Base-by-base conservation (phyloP, 2,329 filamentous ascomycete genomes). In the Tolypocladium sp. region DNA sequence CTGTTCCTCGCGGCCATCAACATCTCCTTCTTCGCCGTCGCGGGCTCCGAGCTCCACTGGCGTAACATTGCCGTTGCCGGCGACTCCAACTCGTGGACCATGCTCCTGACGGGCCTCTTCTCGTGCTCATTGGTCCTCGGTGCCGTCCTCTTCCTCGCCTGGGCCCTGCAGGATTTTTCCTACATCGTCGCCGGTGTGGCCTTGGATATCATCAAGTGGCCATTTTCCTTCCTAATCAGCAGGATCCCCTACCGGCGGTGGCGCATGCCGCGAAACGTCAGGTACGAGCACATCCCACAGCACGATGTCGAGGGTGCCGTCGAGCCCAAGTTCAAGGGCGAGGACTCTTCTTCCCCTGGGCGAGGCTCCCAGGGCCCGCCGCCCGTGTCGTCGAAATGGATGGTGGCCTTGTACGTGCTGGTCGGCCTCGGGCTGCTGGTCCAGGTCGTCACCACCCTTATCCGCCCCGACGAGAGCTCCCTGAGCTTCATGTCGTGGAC, bases 401-500 rank as follows among this genome's bases (percentile, higher is more conserved):
- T 30, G 15, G 58, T 57, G 38, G 40, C 65, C 7, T 59, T 66
- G 0, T 67, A 68, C 49, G 58, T 66, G 0, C 22, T 68, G 5
- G 63, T 71, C 54, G 61, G 59, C 27, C 61, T 67, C 46, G 61
- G 66, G 2, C 61, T 72, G 20, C 63, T 66, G 4, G 64, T 63
- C 5, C 70, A 71, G 41, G 60, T 64, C 44, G 63, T 64, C 12
- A 56, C 68, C 9, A 58, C 62, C 1, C 15, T 69, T 1, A 17
- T 71, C 13, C 65, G 72, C n/a, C 71, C 71, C 1, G 61, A 63
- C 41, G 71, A 74, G 27, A 63, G 66, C 35, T 71, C 71, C 3
- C 57, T 74, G 33, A 69, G 64, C 1, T 73, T 73, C 58, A 65
- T 74, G 51, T 74, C 71, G 0, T 74, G 72, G 71, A 74, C 72